These are phyloP conservation scores for Opeltia flavorubescens DNA, from an alignment of 495 filamentous ascomycete genomes.

Conservation along the genomic window DNA sequence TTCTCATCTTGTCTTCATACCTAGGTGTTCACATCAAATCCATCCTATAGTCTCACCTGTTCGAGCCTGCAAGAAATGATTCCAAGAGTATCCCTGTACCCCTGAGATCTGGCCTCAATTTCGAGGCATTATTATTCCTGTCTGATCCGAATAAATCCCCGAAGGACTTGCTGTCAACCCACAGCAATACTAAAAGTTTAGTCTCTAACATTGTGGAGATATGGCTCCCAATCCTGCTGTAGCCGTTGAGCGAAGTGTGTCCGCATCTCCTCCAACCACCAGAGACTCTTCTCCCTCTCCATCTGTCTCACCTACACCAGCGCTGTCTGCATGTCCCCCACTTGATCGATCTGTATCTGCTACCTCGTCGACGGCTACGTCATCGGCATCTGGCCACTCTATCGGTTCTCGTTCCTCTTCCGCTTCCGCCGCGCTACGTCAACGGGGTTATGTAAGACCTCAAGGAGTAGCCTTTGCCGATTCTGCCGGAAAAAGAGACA, in stretches of 20 bases:
- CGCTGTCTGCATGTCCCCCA: constrained; percentile 21
- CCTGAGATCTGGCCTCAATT: neutral
- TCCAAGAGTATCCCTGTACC: neutral
- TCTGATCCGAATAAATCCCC: too few relatives aligned
- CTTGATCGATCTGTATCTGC: constrained; percentile 65
- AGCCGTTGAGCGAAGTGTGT: constrained; percentile 9
- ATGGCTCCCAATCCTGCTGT: constrained; percentile 4
- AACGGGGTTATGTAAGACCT: constrained; percentile 79
- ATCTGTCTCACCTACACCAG: constrained; percentile 19
- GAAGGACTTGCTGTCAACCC: too few relatives aligned
- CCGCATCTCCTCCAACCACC: constrained; percentile 14
- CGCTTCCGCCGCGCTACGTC: constrained; percentile 41
- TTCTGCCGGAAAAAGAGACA: constrained; percentile 78
- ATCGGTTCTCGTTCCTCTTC: constrained; percentile 36
- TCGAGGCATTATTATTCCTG: neutral
- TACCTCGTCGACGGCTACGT: constrained; percentile 46
- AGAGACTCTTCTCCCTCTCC: constrained; percentile 30
- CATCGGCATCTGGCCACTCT: constrained; percentile 31
- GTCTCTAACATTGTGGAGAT: too few relatives aligned
- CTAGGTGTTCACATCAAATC: neutral
- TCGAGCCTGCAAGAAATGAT: neutral
- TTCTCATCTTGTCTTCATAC: neutral
- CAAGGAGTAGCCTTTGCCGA: constrained; percentile 82
- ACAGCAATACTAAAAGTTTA: too few relatives aligned
- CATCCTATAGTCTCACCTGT: too few relatives aligned